phyloP scores from a whole-genome alignment of 495 filamentous ascomycete genomes.

The Podospora pseudopauciseta region DNA sequence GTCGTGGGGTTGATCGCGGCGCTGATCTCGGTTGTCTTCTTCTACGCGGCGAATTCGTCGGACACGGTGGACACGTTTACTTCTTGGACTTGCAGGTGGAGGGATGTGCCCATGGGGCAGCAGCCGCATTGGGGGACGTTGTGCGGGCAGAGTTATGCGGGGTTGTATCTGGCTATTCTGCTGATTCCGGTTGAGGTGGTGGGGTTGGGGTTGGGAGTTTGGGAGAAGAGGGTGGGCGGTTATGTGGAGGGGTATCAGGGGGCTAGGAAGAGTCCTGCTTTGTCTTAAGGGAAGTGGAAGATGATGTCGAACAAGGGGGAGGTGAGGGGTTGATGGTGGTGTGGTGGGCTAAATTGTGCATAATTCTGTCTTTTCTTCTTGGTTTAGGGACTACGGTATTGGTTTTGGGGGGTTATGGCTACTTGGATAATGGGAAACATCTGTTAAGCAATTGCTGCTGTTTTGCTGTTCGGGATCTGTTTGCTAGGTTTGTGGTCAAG shows the following conservation, averaged over 20 bases:
- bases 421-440: neutral
- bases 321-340: neutral
- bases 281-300: slow-evolving; percentile 3
- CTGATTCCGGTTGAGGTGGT: slow-evolving; percentile 50
- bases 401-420: neutral
- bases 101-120: slow-evolving; percentile 39
- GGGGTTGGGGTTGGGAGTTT: slow-evolving; percentile 39
- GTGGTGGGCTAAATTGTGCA: slow-evolving; percentile 3
- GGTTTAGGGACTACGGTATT: neutral
- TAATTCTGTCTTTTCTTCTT: neutral
- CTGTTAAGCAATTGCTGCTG: neutral
- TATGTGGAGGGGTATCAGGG: slow-evolving; percentile 28
- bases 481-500: neutral
- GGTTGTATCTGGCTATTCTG: slow-evolving; percentile 48
- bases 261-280: slow-evolving; percentile 24
- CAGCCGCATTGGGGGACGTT: slow-evolving; percentile 48
- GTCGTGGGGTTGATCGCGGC: slow-evolving; percentile 42
- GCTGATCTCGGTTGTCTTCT: slow-evolving; percentile 50
- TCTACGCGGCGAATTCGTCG: slow-evolving; percentile 52
- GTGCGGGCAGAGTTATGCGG: slow-evolving; percentile 49
- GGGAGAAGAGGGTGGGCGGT: slow-evolving; percentile 38
- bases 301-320: neutral
- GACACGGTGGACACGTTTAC: slow-evolving; percentile 44
- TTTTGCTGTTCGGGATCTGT: neutral
- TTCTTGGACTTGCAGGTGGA: slow-evolving; percentile 56